Base-by-base conservation (phyloP, 108 stramenopile species). In the Thalassiosira profunda region DNA sequence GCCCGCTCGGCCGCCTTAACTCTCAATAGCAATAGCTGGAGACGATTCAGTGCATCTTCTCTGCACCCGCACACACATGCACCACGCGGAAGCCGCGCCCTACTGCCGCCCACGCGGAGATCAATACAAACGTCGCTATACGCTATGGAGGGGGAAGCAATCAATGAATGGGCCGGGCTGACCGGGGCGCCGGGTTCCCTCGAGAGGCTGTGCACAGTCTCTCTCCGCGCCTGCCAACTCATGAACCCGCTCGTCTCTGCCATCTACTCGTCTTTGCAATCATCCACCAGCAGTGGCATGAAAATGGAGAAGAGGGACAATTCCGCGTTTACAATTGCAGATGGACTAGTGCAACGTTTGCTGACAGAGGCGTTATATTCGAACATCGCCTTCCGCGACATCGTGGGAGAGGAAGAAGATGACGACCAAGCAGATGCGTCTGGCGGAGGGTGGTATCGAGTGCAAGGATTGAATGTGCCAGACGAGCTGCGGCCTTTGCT, bases 241-340 rank as follows among this genome's bases (percentile, higher is more conserved):
- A 67, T 85, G 63, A 70, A 64, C 21, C 82, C 82, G 3, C 55
- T 82, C 2, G 70, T 85, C n/a, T 45, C 47, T 14, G 64, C 44
- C 42, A 70, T 82, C 34, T 85, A 85, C 49, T 26, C 60, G 1
- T 37, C 70, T 28, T 38, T 36, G 18, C 35, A 63, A 10, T 6
- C 31, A 9, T 35, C 58, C 20, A 8, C 52, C 5, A 59, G 21
- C 35, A 31, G 6, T 46, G 55, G 57, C 18, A 23, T 10, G 5
- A 45, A 66, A 37, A 54, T 35, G 41, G 42, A 47, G 26, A 86
- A 86, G 37, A 45, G 59, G 15, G 85, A 86, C 58, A 67, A 59
- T 30, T 73, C 75, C 29, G 76, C 80, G 43, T 86, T 84, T 42
- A 86, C 85, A 1, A 79, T 86, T 37, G 85, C 85, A 9, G 85